Evolutionary conservation across 257 asterid species (phyloP).

Genomic region (Fraxinus anomala): DNA sequence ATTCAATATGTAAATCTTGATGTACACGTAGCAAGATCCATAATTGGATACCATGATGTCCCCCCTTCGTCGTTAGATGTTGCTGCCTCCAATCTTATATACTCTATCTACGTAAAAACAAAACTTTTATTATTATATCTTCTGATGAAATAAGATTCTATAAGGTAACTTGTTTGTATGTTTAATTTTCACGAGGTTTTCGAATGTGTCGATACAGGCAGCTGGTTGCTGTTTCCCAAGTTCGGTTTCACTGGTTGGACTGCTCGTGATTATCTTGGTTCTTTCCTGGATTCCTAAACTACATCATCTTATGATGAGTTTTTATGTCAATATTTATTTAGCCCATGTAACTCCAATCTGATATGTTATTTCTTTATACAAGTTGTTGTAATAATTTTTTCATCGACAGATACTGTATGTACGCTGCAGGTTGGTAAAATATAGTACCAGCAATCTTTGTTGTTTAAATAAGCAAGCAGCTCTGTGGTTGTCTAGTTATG

Average conservation of each 20-base stretch:
- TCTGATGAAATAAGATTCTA: not conserved
- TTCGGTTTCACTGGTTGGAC: slow-evolving; percentile 53
- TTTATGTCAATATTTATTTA: slow-evolving; percentile 2
- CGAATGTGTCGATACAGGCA: slow-evolving; percentile 43
- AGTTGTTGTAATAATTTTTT: slow-evolving; percentile 86
- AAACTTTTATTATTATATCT: not conserved
- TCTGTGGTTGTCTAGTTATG: not conserved
- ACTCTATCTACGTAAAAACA: not conserved
- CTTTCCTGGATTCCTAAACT: slow-evolving; percentile 29
- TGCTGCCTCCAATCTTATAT: not conserved
- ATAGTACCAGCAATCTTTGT: slow-evolving; percentile 8
- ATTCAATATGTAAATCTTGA: too few relatives aligned
- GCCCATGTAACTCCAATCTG: slow-evolving; percentile 9
- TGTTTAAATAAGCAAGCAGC: slow-evolving; percentile 17
- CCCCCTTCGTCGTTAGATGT: not conserved
- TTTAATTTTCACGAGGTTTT: not conserved
- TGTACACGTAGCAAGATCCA: too few relatives aligned
- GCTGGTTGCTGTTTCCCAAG: slow-evolving; percentile 69
- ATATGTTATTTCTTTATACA: slow-evolving; percentile 19
- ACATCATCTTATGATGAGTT: not conserved
- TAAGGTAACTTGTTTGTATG: not conserved
- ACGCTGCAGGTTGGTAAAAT: slow-evolving; percentile 71
- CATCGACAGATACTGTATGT: slow-evolving; percentile 95
- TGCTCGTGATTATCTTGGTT: slow-evolving; percentile 82
- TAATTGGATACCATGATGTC: too few relatives aligned